Percentiles rank a stretch among this genome's conserved stretches.
Conservation (phyloP, 2,329 filamentous ascomycete species). For the Septoria linicola region DNA sequence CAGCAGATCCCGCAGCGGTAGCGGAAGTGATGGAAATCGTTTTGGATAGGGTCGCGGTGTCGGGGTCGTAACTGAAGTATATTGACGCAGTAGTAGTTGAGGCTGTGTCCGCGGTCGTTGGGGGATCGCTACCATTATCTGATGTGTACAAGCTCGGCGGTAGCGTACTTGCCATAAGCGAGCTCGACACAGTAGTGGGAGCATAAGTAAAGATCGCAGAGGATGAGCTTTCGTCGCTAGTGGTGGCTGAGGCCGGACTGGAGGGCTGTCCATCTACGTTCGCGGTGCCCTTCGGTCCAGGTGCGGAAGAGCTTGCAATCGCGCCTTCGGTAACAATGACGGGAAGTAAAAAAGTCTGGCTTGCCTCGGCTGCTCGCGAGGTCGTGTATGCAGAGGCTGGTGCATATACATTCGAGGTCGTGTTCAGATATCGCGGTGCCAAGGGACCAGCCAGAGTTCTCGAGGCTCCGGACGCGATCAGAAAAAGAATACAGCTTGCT, state of each 20-base stretch:
- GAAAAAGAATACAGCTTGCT: constrained; percentile 14
- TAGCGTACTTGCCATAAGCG: too few relatives aligned
- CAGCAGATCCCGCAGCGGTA: not conserved
- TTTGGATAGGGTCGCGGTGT: not conserved
- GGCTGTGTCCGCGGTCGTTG: not conserved
- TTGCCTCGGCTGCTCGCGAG: not conserved
- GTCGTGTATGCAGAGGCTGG: not conserved
- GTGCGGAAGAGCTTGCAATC: not conserved
- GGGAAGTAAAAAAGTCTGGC: not conserved
- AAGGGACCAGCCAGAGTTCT: constrained; percentile 18
- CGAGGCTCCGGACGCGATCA: constrained; percentile 15
- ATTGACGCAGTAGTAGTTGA: constrained; percentile 3
- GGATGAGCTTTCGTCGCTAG: not conserved
- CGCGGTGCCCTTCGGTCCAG: not conserved
- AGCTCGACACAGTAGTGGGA: not conserved
- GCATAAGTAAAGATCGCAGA: too few relatives aligned
- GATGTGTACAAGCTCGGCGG: not conserved
- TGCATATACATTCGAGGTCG: constrained; percentile 5
- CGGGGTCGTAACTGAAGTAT: constrained; percentile 15
- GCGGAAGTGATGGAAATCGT: not conserved
- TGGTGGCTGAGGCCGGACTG: not conserved
- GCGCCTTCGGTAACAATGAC: not conserved
- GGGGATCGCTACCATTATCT: not conserved
- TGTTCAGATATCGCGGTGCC: constrained; percentile 23
- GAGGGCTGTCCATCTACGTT: not conserved